Base-by-base conservation (phyloP, 2,329 filamentous ascomycete genomes). In the Geosmithia flava region DNA sequence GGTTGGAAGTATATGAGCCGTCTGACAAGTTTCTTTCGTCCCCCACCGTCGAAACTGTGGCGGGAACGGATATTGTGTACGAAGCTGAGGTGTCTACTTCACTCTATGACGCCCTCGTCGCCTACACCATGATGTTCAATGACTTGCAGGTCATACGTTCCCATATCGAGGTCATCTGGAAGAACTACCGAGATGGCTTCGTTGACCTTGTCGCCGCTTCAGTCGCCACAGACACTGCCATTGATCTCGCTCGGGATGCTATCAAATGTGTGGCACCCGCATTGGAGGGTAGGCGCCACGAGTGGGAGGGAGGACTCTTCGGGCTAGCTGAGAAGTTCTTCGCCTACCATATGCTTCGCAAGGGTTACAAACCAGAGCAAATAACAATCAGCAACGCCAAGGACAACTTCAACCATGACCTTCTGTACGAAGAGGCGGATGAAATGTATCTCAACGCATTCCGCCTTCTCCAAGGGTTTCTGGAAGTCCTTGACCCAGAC, bases 201-300 rank as follows among this genome's bases (percentile, higher is more conserved):
- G 54, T 63, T 7, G 62, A 68, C 27, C 50, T 67, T 2, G 53
- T 54, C 4, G 56, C 61, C 6, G 59, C 59, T 1, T 60, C 65
- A n/a, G 49, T 68, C 19, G 58, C 63, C 0, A 66, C 65, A 11
- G 63, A 68, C 41, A 65, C 64, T 2, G 64, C 60, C 13, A 56
- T 65, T 15, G 55, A 59, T 7, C 54, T 70, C 2, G 63, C 59
- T 2, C 55, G 58, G 2, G 53, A 55, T 27, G 49, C 67, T 46
- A 63, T 61, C 33, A 57, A 63, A 1, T 59, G 63, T 1, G 54
- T 62, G 1, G 7, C 46, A 1, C 58, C 59, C 1, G 23, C 59
- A 15, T 48, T 65, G 6, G 44, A 58, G 29, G 11, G 11, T 11
- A 11, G 29, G 3, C 20, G 44, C 0, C 48, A 57, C 7, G 55